Evolutionary conservation across 257 asterid species (phyloP).

Genomic region (Forsythia suspensa): DNA sequence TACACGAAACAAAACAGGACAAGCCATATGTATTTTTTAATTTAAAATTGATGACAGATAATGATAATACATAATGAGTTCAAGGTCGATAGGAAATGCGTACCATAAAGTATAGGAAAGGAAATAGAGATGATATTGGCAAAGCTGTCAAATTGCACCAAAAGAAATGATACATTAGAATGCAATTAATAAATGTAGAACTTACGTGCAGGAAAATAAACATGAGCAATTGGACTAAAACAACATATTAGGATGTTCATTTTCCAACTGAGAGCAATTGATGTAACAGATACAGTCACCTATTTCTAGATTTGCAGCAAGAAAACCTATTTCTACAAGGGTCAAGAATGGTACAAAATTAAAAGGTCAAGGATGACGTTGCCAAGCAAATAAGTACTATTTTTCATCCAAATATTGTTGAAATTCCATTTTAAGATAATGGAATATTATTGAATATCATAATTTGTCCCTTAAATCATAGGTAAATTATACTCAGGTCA

Average conservation of each 20-base stretch:
- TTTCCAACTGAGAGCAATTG: not conserved
- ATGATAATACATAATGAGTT: not conserved
- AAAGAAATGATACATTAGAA: conserved; percentile 25
- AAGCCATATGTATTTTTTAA: not conserved
- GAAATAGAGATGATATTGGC: conserved; percentile 73
- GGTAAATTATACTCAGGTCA: no score
- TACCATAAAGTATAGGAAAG: conserved; percentile 81
- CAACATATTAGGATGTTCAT: not conserved
- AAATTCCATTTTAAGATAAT: not conserved
- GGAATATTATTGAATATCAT: not conserved
- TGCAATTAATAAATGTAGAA: conserved; percentile 8
- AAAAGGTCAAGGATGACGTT: not conserved
- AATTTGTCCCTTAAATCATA: not conserved
- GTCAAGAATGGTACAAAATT: not conserved
- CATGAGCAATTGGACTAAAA: conserved; percentile 2
- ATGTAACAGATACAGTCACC: not conserved
- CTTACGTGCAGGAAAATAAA: not conserved
- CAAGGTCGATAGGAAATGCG: conserved; percentile 11
- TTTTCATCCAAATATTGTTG: not conserved
- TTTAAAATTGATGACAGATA: not conserved
- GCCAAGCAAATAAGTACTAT: not conserved
- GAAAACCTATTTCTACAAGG: not conserved
- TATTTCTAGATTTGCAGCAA: not conserved
- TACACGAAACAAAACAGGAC: not conserved
- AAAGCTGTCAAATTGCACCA: conserved; percentile 54